phyloP scores from a whole-genome alignment of 257 asterid genomes.

The Salvia rosmarinus region DNA sequence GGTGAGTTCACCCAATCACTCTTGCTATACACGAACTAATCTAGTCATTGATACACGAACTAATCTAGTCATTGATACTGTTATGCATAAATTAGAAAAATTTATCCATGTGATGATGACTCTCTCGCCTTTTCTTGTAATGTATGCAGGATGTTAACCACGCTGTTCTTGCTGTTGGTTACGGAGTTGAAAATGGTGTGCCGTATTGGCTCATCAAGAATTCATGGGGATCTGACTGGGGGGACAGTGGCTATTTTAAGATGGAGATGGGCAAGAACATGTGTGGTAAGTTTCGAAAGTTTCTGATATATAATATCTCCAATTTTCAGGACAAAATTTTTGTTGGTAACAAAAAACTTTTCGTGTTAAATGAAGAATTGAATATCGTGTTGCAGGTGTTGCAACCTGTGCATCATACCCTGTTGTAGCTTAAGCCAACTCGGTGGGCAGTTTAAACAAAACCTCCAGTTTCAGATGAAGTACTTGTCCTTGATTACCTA shows the following conservation, averaged over 20 bases:
- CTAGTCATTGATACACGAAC: no score
- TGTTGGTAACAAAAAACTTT: not conserved
- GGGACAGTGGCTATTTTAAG: constrained; percentile 87
- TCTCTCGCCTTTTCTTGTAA: constrained; percentile 4
- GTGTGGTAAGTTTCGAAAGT: constrained; percentile 67
- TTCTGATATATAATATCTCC: not conserved
- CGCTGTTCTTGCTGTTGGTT: constrained; percentile 96
- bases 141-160: constrained; percentile 86
- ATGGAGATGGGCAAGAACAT: constrained; percentile 97
- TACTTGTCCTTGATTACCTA: constrained; percentile 13
- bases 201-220: constrained; percentile 95
- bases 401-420: constrained; percentile 85
- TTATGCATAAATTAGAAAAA: not conserved
- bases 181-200: constrained; percentile 76
- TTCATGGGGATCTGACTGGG: constrained; percentile 98
- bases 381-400: constrained; percentile 49
- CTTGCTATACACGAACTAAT: not conserved
- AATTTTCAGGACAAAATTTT: not conserved
- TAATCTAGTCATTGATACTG: no score
- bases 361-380: not conserved
- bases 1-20: constrained; percentile 47
- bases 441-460: not conserved
- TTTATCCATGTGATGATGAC: not conserved
- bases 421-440: constrained; percentile 44
- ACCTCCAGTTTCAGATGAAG: constrained; percentile 31